Percentiles rank a stretch among this genome's conserved stretches.
phyloP scores from a whole-genome alignment of 192 early-diverging fungal genomes.

The Linnemannia elongata region DNA sequence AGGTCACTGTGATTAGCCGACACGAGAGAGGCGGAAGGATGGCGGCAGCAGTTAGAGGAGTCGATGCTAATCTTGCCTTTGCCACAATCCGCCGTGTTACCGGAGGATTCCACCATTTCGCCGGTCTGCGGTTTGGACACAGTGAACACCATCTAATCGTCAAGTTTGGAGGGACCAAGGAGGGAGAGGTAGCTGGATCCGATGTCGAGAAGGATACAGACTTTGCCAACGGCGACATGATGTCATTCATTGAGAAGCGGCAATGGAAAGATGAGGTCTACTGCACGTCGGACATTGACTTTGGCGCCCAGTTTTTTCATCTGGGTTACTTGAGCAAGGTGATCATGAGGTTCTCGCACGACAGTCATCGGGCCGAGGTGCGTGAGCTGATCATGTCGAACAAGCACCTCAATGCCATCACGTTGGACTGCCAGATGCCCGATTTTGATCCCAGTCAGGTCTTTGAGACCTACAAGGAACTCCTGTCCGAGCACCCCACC shows the following conservation, averaged over 20 bases:
- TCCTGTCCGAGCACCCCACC: background rate
- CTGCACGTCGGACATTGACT: background rate
- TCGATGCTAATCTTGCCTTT: background rate
- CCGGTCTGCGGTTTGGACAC: background rate
- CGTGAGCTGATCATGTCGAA: background rate
- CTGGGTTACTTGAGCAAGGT: background rate
- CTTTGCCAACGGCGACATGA: background rate
- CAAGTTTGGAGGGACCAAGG: background rate
- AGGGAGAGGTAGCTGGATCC: background rate
- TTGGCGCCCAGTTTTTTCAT: background rate
- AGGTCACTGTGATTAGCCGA: background rate
- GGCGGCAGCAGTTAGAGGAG: background rate
- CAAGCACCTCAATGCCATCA: background rate
- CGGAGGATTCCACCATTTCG: background rate
- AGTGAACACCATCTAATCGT: background rate
- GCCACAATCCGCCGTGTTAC: background rate
- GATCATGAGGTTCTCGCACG: background rate
- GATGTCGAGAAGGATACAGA: background rate
- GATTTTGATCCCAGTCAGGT: background rate
- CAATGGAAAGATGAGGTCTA: background rate
- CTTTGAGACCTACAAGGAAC: background rate
- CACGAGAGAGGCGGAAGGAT: background rate
- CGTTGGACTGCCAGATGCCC: background rate
- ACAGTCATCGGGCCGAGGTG: background rate
- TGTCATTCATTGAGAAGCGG: background rate